Base-by-base conservation (phyloP, 345 rosid genomes). In the Psidium guajava region DNA sequence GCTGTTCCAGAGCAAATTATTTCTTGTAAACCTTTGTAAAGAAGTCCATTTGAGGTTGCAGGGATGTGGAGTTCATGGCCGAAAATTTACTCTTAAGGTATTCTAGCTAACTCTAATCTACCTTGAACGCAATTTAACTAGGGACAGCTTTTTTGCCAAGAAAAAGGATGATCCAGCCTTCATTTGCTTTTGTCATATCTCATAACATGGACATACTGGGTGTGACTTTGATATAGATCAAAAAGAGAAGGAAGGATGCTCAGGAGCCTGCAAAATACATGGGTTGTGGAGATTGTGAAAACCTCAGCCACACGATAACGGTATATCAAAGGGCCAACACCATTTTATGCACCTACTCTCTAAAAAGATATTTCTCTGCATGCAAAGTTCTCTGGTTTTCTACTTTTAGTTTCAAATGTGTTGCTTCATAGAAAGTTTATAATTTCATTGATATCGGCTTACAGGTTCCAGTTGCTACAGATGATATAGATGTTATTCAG, bases 221-320 rank as follows among this genome's bases (percentile, higher is more conserved):
- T 86, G 82, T 56, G 57, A 32, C 74, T 24, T 87, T 57, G 82
- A 22, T 86, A 27, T 90, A 96, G 99, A 93, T 97, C 53, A 97
- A 97, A 87, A 95, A 88, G 94, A 95, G 96, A 90, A 93, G 93
- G 84, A 89, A 93, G 86, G 92, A 93, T 89, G 96, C 97, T 18
- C 94, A 50, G 83, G 98, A 95, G 89, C 98, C 99, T 86, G 57
- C 87, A n/a, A 97, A 97, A 91, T 97, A 89, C 86, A 95, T 97
- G 98, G 98, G 99, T 25, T 92, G 92, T 86, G 98, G 98, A 81
- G 96, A 91, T 82, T 95, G 98, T 90, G 98, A 95, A 90, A 97
- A 94, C 86, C 84, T 94, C 87, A 95, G 98, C 74, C 99, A 96
- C 88, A 93, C 98, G 61, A 86, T 90, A 55, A 95, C 97, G 89